Conservation (phyloP, 345 rosid genomes). For the Linum tenue region DNA sequence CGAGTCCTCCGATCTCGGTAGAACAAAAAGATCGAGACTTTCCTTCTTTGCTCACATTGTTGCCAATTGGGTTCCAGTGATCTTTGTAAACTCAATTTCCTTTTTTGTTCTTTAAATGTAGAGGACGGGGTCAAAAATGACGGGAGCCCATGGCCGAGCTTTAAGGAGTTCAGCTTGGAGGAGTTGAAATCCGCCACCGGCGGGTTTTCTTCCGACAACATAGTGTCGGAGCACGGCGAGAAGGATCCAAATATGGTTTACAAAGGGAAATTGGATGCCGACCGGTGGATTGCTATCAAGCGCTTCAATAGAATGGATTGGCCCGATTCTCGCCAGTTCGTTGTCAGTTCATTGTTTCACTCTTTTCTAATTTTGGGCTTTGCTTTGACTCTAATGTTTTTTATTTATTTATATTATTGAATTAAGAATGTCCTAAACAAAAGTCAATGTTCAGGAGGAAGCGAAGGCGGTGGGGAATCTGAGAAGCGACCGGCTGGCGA, state of each 20-base stretch:
- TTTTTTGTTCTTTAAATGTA: not conserved
- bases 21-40: not conserved
- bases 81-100: not conserved
- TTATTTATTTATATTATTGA: not conserved
- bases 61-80: not conserved
- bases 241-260: conserved; percentile 3
- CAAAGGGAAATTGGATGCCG: not conserved
- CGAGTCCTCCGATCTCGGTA: conserved; percentile 7
- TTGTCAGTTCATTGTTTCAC: not conserved
- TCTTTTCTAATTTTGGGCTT: not conserved
- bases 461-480: conserved; percentile 1
- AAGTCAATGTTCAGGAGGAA: not conserved
- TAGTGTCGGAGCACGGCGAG: conserved; percentile 8
- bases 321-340: conserved; percentile 3
- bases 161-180: conserved; percentile 6
- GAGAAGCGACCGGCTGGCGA: conserved; percentile 6
- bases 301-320: not conserved
- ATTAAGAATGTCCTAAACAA: too few relatives aligned
- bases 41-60: not conserved
- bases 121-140: not conserved
- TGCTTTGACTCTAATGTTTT: not conserved
- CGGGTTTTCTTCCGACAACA: not conserved
- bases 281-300: not conserved
- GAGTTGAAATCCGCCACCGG: conserved; percentile 3
- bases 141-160: conserved; percentile 1